Conservation (phyloP, 768 basidiomycete species). For the Coprinopsis marcescibilis region DNA sequence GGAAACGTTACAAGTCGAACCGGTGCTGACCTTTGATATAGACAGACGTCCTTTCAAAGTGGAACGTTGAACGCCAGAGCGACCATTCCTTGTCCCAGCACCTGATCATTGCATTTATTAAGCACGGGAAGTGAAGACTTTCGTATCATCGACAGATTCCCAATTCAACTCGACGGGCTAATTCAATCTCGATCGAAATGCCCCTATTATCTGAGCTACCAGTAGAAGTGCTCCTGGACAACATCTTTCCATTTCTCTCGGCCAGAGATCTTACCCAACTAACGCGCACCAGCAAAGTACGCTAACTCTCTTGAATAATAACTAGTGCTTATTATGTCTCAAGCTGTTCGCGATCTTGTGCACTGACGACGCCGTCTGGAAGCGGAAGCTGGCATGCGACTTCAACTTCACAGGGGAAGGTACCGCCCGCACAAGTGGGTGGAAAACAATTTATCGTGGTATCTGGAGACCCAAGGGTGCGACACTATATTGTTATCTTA, state of each 20-base stretch:
- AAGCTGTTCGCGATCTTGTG: constrained; percentile 56
- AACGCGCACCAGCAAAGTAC: constrained; percentile 51
- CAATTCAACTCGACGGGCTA: neutral
- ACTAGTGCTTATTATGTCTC: constrained; percentile 7
- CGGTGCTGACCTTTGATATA: too few species aligned
- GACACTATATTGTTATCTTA: constrained; percentile 12
- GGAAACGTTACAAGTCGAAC: too few species aligned
- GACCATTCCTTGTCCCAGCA: too few species aligned
- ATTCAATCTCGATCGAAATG: neutral
- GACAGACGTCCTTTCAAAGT: too few species aligned
- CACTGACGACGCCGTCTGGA: constrained; percentile 78
- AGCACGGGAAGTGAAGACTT: too few species aligned
- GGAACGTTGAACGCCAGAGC: too few species aligned
- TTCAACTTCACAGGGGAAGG: constrained; percentile 72
- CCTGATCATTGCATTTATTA: too few species aligned
- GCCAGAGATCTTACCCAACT: constrained; percentile 54
- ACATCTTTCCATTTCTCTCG: constrained; percentile 54
- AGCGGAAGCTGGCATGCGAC: constrained; percentile 57
- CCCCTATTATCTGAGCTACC: constrained; percentile 43
- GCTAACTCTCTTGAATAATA: constrained; percentile 4
- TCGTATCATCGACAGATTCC: constrained; percentile 2
- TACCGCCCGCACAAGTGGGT: constrained; percentile 72
- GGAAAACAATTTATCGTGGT: constrained; percentile 74
- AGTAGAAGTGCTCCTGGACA: constrained; percentile 72
- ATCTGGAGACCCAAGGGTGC: constrained; percentile 66